Percentiles rank a stretch among this genome's conserved stretches.
Evolutionary conservation across 2,329 filamentous ascomycete species (phyloP).

Genomic region (Pseudophaeomoniella oleicola): DNA sequence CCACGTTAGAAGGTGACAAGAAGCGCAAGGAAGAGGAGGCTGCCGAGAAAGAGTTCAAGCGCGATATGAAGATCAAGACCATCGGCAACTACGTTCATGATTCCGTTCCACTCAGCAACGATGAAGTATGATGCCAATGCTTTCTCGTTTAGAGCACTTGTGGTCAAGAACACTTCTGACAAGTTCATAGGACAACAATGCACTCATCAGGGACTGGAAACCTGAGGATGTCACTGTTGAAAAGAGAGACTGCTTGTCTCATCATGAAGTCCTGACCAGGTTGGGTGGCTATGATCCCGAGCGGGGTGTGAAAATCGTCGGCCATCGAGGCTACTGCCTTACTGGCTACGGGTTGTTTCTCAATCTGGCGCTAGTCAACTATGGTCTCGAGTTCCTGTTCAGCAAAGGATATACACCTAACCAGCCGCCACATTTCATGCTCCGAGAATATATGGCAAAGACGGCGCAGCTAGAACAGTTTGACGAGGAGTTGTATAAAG

Average conservation of each 20-base stretch:
- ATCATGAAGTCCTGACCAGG: constrained; percentile 83
- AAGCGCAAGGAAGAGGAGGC: constrained; percentile 63
- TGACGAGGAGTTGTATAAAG: constrained; percentile 96
- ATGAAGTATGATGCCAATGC: constrained; percentile 43
- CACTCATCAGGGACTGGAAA: constrained; percentile 60
- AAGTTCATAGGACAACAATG: constrained; percentile 56
- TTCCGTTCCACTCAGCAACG: constrained; percentile 67
- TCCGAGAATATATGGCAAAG: constrained; percentile 92
- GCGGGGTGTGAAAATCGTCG: constrained; percentile 83
- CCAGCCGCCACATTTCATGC: constrained; percentile 87
- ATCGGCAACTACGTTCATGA: constrained; percentile 90
- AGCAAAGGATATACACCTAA: constrained; percentile 68
- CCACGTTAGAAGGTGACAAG: constrained; percentile 65
- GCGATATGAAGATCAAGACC: constrained; percentile 65
- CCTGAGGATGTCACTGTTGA: constrained; percentile 60
- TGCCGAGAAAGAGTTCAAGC: constrained; percentile 55
- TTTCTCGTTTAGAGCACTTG: constrained; percentile 1
- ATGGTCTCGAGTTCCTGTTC: constrained; percentile 78
- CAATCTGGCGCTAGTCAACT: constrained; percentile 89
- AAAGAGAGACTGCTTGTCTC: constrained; percentile 68
- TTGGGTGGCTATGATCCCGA: constrained; percentile 88
- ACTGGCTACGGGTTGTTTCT: constrained; percentile 80
- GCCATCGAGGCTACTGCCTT: constrained; percentile 87
- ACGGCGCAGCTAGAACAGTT: constrained; percentile 95
- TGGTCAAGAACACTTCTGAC: too few relatives aligned